Evolutionary conservation across 441 rosid genomes (phyloP).

Genomic region (Euphorbia celastroides): DNA sequence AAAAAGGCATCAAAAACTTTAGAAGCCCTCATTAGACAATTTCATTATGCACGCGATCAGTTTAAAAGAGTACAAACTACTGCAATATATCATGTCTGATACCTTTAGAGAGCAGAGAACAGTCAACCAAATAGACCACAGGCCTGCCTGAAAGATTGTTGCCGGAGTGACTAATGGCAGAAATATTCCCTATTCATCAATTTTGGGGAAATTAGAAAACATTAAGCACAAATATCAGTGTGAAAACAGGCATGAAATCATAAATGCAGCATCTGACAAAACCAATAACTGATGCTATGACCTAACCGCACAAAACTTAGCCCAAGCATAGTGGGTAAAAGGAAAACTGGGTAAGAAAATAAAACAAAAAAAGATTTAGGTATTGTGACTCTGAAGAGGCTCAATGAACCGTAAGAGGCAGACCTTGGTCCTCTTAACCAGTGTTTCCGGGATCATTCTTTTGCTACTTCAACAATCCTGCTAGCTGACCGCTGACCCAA

Average conservation of each 20-base stretch:
- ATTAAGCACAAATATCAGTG: constrained; percentile 7
- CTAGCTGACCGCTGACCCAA: constrained; percentile 2
- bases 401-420: constrained; percentile 5
- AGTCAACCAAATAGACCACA: constrained; percentile 90
- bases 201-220: constrained; percentile 9
- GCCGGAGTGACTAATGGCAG: constrained; percentile 87
- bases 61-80: constrained; percentile 14
- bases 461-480: constrained; percentile 8
- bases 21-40: neutral
- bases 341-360: neutral
- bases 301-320: neutral
- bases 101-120: constrained; percentile 90
- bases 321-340: neutral
- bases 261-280: neutral
- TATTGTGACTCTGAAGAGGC: neutral
- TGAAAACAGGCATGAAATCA: neutral
- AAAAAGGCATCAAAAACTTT: neutral
- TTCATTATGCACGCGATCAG: constrained; percentile 10
- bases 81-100: constrained; percentile 12
- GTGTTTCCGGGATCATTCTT: neutral
- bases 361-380: neutral
- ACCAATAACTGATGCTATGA: neutral
- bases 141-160: constrained; percentile 70
- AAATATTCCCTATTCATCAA: constrained; percentile 74
- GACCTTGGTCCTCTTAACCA: neutral